These are phyloP conservation scores for Eucalyptus regnans DNA, from an alignment of 345 rosid genomes.

Conservation along the genomic window DNA sequence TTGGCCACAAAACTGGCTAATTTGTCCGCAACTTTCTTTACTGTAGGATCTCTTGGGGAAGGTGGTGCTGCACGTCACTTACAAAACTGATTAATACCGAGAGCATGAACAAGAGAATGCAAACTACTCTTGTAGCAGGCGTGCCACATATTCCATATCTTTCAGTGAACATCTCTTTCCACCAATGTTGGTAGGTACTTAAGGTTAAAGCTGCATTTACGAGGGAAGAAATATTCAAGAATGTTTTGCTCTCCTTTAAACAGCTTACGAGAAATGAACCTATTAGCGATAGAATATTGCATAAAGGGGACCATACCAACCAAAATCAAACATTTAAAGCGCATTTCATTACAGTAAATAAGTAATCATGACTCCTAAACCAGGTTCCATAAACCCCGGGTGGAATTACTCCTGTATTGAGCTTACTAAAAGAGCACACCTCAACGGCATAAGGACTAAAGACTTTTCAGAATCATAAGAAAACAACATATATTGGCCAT, in stretches of 20 bases:
- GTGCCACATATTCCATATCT: conserved; percentile 86
- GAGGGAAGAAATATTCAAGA: conserved; percentile 78
- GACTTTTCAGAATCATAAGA: neutral
- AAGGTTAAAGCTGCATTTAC: conserved; percentile 96
- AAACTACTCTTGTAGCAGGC: conserved; percentile 96
- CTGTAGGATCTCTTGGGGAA: conserved; percentile 78
- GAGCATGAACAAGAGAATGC: conserved; percentile 97
- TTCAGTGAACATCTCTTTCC: conserved; percentile 91
- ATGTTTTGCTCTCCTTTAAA: conserved; percentile 29
- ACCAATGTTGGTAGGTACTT: conserved; percentile 74
- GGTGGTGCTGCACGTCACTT: conserved; percentile 99
- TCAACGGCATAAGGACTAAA: neutral
- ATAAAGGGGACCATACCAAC: neutral
- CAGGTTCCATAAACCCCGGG: neutral
- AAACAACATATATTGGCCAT: neutral
- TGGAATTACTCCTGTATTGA: neutral
- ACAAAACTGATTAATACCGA: conserved; percentile 98
- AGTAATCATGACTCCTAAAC: neutral
- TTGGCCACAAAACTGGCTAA: conserved; percentile 98
- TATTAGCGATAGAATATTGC: neutral
- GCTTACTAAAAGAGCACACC: neutral
- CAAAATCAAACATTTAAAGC: neutral
- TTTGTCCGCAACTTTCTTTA: conserved; percentile 96
- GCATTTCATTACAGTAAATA: neutral
- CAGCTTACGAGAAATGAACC: conserved; percentile 11